Conservation (phyloP, 1,284 basidiomycete species). For the Meripilus lineatus region DNA sequence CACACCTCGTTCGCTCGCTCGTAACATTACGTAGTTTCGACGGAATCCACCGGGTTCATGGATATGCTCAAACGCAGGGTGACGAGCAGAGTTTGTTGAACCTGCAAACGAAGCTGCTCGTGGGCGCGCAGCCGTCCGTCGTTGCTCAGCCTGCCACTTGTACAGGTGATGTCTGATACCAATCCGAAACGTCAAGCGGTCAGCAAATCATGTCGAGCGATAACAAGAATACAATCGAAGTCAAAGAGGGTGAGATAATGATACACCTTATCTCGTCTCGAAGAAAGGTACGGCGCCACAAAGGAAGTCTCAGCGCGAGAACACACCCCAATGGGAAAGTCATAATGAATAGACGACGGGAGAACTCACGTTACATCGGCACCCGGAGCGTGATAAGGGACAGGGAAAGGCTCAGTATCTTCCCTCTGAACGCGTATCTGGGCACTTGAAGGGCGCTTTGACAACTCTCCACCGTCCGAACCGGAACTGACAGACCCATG, state of each 20-base stretch:
- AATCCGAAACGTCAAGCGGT: not conserved
- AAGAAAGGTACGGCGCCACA: too few species aligned
- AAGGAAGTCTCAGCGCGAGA: too few species aligned
- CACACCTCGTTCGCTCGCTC: conserved; percentile 61
- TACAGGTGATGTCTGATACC: conserved; percentile 79
- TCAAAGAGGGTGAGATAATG: too few species aligned
- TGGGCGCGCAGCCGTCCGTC: conserved; percentile 49
- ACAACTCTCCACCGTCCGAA: conserved; percentile 23
- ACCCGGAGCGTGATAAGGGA: conserved; percentile 80
- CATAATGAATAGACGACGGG: not conserved
- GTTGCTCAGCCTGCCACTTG: conserved; percentile 85
- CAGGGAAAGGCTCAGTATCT: conserved; percentile 70
- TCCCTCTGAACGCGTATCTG: conserved; percentile 31
- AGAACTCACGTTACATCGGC: conserved; percentile 84
- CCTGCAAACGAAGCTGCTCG: conserved; percentile 74
- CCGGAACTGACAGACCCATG: conserved; percentile 23
- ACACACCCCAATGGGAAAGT: not conserved
- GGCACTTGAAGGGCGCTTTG: conserved; percentile 31
- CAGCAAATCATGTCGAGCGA: not conserved
- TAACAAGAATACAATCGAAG: conserved; percentile 2
- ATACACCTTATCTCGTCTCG: too few species aligned
- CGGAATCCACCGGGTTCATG: conserved; percentile 93
- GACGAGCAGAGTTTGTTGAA: conserved; percentile 38
- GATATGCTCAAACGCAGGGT: conserved; percentile 85
- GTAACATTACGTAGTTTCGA: conserved; percentile 77